A percentile compares a stretch with the other conserved stretches of the same genome.
phyloP scores from a whole-genome alignment of 106 monocot species.

The Vanilla planifolia region DNA sequence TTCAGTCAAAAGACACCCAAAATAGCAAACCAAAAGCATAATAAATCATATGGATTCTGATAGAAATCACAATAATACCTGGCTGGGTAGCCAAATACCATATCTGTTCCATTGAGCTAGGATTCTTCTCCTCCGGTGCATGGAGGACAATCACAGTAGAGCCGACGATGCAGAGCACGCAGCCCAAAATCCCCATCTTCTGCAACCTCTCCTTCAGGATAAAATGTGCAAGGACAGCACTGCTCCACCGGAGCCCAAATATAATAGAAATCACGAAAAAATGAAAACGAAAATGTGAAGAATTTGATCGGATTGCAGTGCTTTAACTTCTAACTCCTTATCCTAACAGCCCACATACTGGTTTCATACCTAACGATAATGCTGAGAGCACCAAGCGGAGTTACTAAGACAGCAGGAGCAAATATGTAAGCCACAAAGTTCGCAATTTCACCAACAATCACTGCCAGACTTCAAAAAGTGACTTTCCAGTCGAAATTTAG shows the following conservation, averaged over 20 bases:
- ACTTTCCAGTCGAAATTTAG: neutral
- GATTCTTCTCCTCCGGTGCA: conserved; percentile 61
- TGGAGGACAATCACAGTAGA: conserved; percentile 74
- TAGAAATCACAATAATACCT: too few relatives aligned
- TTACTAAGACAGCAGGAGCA: conserved; percentile 81
- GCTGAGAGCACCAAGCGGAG: conserved; percentile 81
- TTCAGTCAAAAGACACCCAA: too few relatives aligned
- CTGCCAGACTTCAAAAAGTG: conserved; percentile 17
- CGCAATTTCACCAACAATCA: conserved; percentile 65
- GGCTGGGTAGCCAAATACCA: conserved; percentile 79
- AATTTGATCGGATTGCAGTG: too few relatives aligned
- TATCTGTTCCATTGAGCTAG: conserved; percentile 66
- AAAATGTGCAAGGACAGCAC: conserved; percentile 80
- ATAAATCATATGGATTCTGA: too few relatives aligned
- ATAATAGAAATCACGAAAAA: too few relatives aligned
- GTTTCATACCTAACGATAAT: conserved; percentile 66
- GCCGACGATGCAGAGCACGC: conserved; percentile 72
- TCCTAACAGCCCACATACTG: too few relatives aligned
- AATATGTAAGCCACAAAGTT: conserved; percentile 82
- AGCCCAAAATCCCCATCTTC: conserved; percentile 60
- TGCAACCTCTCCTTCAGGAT: conserved; percentile 61
- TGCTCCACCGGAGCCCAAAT: too few relatives aligned
- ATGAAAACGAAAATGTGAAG: too few relatives aligned
- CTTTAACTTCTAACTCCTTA: too few relatives aligned
- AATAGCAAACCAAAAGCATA: conserved; percentile 7